Percentiles rank a stretch among this genome's conserved stretches.
phyloP scores from a whole-genome alignment of 257 asterid genomes.

The Cruciata laevipes region DNA sequence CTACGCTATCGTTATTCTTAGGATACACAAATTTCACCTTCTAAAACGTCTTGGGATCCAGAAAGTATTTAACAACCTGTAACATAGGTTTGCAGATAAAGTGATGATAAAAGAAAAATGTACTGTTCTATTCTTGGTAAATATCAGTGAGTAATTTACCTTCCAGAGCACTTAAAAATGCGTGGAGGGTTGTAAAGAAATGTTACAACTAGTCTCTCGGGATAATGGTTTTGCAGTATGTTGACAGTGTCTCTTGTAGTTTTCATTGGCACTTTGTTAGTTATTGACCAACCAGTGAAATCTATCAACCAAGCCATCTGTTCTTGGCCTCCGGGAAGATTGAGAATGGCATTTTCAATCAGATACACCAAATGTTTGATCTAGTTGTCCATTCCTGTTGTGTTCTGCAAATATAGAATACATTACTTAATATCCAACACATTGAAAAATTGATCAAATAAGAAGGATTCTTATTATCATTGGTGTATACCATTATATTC shows the following conservation, averaged over 20 bases:
- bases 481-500: too few species aligned
- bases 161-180: constrained; percentile 86
- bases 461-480: background rate
- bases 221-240: constrained; percentile 83
- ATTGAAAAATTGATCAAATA: background rate
- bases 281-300: constrained; percentile 84
- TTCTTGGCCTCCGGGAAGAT: constrained; percentile 90
- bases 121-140: background rate
- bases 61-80: constrained; percentile 86
- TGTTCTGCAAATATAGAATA: constrained; percentile 48
- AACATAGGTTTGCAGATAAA: constrained; percentile 5
- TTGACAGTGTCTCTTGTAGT: constrained; percentile 69
- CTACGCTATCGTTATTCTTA: constrained; percentile 84
- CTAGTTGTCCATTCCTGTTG: constrained; percentile 69
- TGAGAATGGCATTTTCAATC: constrained; percentile 80
- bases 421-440: constrained; percentile 1
- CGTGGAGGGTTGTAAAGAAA: constrained; percentile 90
- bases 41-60: constrained; percentile 82
- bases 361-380: constrained; percentile 83
- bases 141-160: constrained; percentile 23
- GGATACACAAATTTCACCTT: constrained; percentile 93
- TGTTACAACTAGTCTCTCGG: constrained; percentile 78
- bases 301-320: constrained; percentile 96
- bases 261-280: constrained; percentile 68
- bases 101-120: background rate